Evolutionary conservation across 2,329 filamentous ascomycete genomes (phyloP).

Genomic region (Pezicula rhizophila): DNA sequence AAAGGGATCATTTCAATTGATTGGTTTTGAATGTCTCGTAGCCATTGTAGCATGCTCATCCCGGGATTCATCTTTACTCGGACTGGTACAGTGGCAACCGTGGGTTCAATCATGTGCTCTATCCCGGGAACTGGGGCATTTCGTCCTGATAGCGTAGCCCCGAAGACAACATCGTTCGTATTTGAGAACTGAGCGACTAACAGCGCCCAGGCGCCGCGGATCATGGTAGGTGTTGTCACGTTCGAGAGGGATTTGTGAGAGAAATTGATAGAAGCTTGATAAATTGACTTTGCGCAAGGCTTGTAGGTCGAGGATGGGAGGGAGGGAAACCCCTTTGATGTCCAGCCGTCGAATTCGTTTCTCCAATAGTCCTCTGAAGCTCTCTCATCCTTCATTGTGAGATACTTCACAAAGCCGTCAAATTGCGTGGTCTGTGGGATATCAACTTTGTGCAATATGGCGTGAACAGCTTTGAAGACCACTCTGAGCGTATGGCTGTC

Average conservation of each 20-base stretch:
- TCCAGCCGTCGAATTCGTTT: too few species aligned
- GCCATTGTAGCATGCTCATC: constrained; percentile 1
- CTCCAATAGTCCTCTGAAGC: too few species aligned
- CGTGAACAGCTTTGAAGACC: too few species aligned
- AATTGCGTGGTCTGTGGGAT: too few species aligned
- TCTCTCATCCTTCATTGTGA: too few species aligned
- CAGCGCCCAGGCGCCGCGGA: constrained; percentile 34
- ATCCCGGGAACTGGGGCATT: constrained; percentile 30
- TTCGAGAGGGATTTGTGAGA: constrained; percentile 14
- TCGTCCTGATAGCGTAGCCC: constrained; percentile 35
- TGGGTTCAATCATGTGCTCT: constrained; percentile 35
- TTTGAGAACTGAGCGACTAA: constrained; percentile 26
- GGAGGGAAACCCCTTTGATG: too few species aligned
- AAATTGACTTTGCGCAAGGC: too few species aligned
- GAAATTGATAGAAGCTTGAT: too few species aligned
- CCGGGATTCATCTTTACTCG: constrained; percentile 27
- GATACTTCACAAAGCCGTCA: too few species aligned
- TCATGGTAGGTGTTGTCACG: constrained; percentile 39
- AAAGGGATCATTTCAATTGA: constrained; percentile 38
- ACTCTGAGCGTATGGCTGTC: too few species aligned
- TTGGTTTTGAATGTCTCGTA: constrained; percentile 38
- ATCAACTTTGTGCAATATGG: too few species aligned
- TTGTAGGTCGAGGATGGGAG: too few species aligned
- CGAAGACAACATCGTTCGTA: constrained; percentile 34
- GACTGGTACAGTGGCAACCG: constrained; percentile 35